phyloP scores from a whole-genome alignment of 108 stramenopile species.

The Stephanodiscus triporus region DNA sequence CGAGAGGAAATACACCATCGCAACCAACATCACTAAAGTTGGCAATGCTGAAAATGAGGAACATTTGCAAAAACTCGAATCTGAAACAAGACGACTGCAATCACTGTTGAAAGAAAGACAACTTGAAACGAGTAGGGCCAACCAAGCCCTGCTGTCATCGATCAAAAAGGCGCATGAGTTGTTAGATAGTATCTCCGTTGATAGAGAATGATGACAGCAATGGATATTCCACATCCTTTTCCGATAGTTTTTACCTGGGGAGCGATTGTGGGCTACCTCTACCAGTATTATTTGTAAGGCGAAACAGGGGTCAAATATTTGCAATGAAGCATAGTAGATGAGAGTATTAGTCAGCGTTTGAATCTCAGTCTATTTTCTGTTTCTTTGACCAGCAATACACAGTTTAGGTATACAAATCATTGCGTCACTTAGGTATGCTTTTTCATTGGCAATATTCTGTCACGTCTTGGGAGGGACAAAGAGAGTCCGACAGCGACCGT shows the following conservation, averaged over 20 bases:
- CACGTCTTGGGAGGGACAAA: too few relatives aligned
- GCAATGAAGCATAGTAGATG: background rate
- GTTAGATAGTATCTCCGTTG: background rate
- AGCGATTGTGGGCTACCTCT: background rate
- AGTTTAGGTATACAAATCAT: too few relatives aligned
- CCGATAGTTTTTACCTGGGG: background rate
- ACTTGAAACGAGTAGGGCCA: constrained; percentile 23
- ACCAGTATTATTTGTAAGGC: background rate
- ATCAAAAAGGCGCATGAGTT: constrained; percentile 8
- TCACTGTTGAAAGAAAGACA: constrained; percentile 18
- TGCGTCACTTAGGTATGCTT: too few relatives aligned
- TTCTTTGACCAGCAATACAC: too few relatives aligned
- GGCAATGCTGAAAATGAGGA: background rate
- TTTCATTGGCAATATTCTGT: too few relatives aligned
- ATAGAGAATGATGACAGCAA: background rate
- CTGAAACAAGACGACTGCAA: constrained; percentile 22
- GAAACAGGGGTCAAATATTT: background rate
- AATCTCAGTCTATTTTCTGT: too few relatives aligned
- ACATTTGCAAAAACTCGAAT: constrained; percentile 10
- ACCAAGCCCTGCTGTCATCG: constrained; percentile 1
- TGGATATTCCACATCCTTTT: background rate
- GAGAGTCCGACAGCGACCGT: too few relatives aligned
- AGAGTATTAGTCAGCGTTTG: too few relatives aligned
- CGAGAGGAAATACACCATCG: background rate
- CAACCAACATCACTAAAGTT: background rate